Evolutionary conservation across 768 basidiomycete genomes (phyloP), one percentile per base, ranked within the genome.

Genomic region (Boletus huronensis): DNA sequence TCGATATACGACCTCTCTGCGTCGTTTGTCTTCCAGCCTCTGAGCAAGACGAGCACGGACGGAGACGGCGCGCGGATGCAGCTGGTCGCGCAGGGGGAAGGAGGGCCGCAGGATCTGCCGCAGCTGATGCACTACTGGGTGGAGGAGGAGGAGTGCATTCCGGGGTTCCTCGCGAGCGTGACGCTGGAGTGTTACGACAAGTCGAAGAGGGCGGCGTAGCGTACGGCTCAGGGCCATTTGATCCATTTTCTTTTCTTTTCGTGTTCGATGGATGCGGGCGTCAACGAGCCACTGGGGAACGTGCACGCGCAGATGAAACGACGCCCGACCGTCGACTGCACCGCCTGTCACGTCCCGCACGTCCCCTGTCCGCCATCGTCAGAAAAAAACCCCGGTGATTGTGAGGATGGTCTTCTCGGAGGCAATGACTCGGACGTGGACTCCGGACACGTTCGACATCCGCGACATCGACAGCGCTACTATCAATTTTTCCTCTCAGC

Each of bases 111-210:
- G 65, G 87, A 90, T 55, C 64, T 93, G 5, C 84, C 85, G 9
- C 82, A 87, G 64, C 64, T 88, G 57, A 83, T 93, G 81, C 77
- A 80, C 48, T 91, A 90, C 65, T 95, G 93, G 93, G 86, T 96
- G 40, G 84, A 85, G 64, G 81, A 83, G 58, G 85, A 91, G 65
- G 81, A 90, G 70, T 93, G 90, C 68, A 86, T 93, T 54, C 91
- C 93, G 0, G 90, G 93, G 0, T 93, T 96, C 67, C 71, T 95
- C 72, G 92, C 93, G 29, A 90, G 88, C 63, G 81, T 96, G 38
- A 95, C 91, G 29, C 69, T 94, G 61, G 90, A 93, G 71, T 87
- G 90, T 67, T 93, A 88, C 68, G 92, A 94, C 59, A 85, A 83
- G 69, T 79, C 79, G 60, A 90, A 87, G 66, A 60, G 67, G 48